Percentiles rank a stretch among this genome's conserved stretches.
Evolutionary conservation across 192 early-diverging fungal genomes (phyloP).

Genomic region (Obelidium mucronatum): DNA sequence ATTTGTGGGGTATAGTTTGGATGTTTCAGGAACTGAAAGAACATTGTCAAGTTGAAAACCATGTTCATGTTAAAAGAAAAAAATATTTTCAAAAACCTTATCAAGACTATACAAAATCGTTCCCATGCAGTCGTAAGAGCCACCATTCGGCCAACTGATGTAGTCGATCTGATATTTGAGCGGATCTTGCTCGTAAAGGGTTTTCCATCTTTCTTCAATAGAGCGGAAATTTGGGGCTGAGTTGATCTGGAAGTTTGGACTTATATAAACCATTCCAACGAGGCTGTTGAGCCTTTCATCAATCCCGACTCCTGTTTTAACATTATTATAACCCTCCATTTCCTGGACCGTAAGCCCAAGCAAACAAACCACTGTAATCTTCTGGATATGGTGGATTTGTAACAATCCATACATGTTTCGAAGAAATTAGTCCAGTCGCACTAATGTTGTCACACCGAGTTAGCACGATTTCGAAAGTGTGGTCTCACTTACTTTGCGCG

Average conservation of each 20-base stretch:
- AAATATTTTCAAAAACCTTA: not conserved
- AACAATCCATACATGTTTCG: constrained; percentile 11
- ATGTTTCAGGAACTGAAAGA: not conserved
- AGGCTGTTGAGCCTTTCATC: not conserved
- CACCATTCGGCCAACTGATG: not conserved
- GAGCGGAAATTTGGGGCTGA: not conserved
- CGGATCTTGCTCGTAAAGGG: not conserved
- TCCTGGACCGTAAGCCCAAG: not conserved
- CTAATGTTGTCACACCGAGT: not conserved
- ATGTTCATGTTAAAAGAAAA: not conserved
- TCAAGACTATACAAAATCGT: constrained; percentile 4
- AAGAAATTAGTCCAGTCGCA: not conserved
- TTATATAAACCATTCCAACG: constrained; percentile 3
- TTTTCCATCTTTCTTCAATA: not conserved
- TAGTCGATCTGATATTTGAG: constrained; percentile 4
- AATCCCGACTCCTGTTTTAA: not conserved
- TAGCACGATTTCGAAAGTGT: not conserved
- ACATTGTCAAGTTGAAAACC: too few species aligned
- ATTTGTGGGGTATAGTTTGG: not conserved
- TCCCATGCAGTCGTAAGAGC: not conserved
- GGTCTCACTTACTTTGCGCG: not conserved
- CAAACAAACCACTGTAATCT: not conserved
- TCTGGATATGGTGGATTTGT: constrained; percentile 13
- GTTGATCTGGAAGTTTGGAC: not conserved
- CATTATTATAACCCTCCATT: not conserved